phyloP scores from a whole-genome alignment of 2,329 filamentous ascomycete genomes.

The Arthrobotrys entomopaga region DNA sequence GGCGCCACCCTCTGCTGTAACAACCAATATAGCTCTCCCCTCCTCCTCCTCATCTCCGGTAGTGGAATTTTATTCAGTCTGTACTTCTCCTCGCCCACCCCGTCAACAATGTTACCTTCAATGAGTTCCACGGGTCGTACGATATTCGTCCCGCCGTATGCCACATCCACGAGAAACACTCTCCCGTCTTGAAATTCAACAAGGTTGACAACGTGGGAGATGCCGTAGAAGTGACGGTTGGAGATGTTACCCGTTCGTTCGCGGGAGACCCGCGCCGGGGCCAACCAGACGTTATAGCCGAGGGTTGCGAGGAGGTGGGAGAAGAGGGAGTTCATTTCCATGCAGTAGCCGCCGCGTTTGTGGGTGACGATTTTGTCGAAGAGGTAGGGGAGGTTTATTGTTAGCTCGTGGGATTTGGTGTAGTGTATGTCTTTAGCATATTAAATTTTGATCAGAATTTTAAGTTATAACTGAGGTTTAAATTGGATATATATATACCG shows the following conservation, averaged over 20 bases:
- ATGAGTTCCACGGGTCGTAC: conserved; percentile 24
- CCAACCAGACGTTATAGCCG: conserved; percentile 34
- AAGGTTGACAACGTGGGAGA: conserved; percentile 35
- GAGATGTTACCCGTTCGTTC: conserved; percentile 5
- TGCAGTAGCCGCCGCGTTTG: conserved; percentile 42
- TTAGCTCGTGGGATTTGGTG: conserved; percentile 13
- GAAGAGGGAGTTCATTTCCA: conserved; percentile 49
- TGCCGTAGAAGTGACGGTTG: conserved; percentile 33
- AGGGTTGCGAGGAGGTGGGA: conserved; percentile 32
- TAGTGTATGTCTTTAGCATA: conserved; percentile 46
- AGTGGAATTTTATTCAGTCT: conserved; percentile 24
- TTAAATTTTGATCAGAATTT: background rate
- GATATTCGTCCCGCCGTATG: conserved; percentile 17
- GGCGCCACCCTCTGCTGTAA: conserved; percentile 9
- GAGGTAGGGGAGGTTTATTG: conserved; percentile 22
- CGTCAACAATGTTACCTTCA: conserved; percentile 18
- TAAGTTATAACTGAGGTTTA: background rate
- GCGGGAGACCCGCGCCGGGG: conserved; percentile 24
- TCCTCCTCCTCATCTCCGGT: conserved; percentile 25
- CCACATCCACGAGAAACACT: conserved; percentile 34
- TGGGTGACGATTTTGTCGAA: conserved; percentile 44
- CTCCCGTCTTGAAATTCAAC: conserved; percentile 34
- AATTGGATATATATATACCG: conserved; percentile 14
- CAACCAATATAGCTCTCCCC: conserved; percentile 31
- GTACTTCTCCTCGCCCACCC: conserved; percentile 26